These are phyloP conservation scores for Ploettnerulaceae sp. DNA, from an alignment of 2,329 filamentous ascomycete species.

Conservation along the genomic window DNA sequence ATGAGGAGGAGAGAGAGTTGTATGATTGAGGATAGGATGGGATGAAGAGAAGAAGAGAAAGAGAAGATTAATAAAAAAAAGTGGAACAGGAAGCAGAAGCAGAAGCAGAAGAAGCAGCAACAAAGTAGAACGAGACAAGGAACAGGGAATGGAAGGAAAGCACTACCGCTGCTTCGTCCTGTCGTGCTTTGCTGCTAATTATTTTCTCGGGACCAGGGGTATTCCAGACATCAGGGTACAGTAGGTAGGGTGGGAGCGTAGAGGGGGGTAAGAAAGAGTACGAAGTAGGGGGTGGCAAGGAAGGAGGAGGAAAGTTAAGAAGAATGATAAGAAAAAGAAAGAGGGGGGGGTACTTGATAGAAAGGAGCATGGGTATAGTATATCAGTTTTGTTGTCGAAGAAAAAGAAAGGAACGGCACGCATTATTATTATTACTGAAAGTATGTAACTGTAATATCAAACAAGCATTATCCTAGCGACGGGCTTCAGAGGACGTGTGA, in stretches of 20 bases:
- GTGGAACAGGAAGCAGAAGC: not conserved
- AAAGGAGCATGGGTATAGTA: too few relatives aligned
- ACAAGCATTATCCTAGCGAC: not conserved
- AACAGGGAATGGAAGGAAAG: not conserved
- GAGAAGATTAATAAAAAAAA: not conserved
- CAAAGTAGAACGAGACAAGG: not conserved
- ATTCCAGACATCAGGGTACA: too few relatives aligned
- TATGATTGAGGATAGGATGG: not conserved
- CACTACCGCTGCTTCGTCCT: not conserved
- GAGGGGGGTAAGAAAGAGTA: too few relatives aligned
- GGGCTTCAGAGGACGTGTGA: too few relatives aligned
- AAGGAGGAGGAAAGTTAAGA: too few relatives aligned
- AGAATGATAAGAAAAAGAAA: too few relatives aligned
- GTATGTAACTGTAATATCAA: not conserved
- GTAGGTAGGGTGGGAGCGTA: too few relatives aligned
- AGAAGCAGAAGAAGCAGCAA: too few relatives aligned
- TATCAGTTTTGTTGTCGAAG: too few relatives aligned
- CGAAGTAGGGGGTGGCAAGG: not conserved
- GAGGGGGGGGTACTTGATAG: too few relatives aligned
- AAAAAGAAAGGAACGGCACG: not conserved
- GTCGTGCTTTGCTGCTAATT: not conserved
- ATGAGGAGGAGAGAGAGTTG: not conserved
- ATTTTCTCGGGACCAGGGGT: not conserved
- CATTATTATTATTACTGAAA: not conserved
- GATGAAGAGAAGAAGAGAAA: not conserved